Evolutionary conservation across 129 eudicot genomes (phyloP).

Genomic region (Flaveria bidentis): DNA sequence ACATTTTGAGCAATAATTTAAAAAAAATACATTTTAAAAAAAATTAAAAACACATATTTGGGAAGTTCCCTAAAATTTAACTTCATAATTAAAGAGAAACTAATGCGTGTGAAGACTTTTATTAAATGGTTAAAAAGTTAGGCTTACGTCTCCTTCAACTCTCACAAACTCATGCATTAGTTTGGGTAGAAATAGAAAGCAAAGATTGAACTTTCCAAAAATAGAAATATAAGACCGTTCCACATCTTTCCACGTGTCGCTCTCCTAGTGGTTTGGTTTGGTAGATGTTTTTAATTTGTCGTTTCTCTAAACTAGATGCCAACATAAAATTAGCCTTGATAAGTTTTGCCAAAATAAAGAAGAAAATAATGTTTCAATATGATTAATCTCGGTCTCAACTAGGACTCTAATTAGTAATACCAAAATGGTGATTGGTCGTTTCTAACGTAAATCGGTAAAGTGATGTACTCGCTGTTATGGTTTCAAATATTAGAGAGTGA

Average conservation of each 20-base stretch:
- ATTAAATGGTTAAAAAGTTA: constrained; percentile 46
- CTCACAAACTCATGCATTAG: constrained; percentile 37
- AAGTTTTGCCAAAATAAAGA: background rate
- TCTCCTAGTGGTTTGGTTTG: constrained; percentile 35
- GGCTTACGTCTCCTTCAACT: constrained; percentile 55
- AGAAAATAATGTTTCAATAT: constrained; percentile 15
- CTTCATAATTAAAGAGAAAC: background rate
- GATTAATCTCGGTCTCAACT: background rate
- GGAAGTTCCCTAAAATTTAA: background rate
- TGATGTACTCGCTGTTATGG: too few species aligned
- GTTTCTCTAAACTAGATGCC: constrained; percentile 23
- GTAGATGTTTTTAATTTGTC: constrained; percentile 42
- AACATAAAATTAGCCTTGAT: constrained; percentile 25
- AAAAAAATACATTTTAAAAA: too few species aligned
- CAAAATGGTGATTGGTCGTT: background rate
- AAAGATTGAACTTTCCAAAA: constrained; percentile 49
- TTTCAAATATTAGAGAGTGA: too few species aligned
- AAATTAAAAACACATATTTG: too few species aligned
- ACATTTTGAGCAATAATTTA: too few species aligned
- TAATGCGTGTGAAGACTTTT: constrained; percentile 48
- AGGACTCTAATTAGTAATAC: background rate
- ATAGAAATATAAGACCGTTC: constrained; percentile 30
- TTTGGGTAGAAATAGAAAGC: constrained; percentile 45
- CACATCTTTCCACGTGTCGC: constrained; percentile 49
- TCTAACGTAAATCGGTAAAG: too few species aligned